Evolutionary conservation across 352 stramenopile species (phyloP).

Genomic region (Saprolegnia diclina): DNA sequence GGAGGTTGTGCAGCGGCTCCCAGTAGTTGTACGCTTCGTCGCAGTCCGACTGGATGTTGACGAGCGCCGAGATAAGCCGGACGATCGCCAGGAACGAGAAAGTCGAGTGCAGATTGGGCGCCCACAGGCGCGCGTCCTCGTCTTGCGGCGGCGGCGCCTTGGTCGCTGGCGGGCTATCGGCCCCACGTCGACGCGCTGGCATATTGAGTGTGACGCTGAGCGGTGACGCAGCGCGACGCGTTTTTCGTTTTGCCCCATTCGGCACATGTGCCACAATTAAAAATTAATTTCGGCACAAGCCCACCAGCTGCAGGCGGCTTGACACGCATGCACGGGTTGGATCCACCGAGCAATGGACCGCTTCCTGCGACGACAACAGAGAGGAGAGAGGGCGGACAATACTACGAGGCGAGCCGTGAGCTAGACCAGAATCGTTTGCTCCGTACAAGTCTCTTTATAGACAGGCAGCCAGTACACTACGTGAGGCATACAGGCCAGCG

Average conservation of each 20-base stretch:
- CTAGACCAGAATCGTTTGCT: no score
- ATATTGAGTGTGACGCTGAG: background rate
- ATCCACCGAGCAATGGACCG: no score
- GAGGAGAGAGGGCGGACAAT: no score
- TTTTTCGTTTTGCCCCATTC: background rate
- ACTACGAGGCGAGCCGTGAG: no score
- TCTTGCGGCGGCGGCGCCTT: background rate
- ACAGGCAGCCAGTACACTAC: background rate
- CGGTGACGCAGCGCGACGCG: background rate
- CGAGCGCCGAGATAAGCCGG: slow-evolving; percentile 48
- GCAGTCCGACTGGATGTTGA: slow-evolving; percentile 92
- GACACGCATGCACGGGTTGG: no score
- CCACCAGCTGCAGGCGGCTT: no score
- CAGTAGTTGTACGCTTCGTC: slow-evolving; percentile 99
- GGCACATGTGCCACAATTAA: background rate
- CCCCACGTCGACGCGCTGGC: background rate
- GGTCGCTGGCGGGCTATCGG: background rate
- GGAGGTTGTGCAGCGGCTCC: slow-evolving; percentile 96
- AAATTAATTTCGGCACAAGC: background rate
- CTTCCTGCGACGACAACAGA: no score
- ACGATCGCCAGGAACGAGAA: slow-evolving; percentile 62
- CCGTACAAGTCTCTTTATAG: no score
- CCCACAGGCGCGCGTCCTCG: slow-evolving; percentile 37
- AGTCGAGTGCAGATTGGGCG: slow-evolving; percentile 50
- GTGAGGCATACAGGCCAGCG: background rate